Evolutionary conservation across 2,329 filamentous ascomycete species (phyloP), one percentile per base, ranked within the genome.

Genomic region (Mycogone perniciosa): DNA sequence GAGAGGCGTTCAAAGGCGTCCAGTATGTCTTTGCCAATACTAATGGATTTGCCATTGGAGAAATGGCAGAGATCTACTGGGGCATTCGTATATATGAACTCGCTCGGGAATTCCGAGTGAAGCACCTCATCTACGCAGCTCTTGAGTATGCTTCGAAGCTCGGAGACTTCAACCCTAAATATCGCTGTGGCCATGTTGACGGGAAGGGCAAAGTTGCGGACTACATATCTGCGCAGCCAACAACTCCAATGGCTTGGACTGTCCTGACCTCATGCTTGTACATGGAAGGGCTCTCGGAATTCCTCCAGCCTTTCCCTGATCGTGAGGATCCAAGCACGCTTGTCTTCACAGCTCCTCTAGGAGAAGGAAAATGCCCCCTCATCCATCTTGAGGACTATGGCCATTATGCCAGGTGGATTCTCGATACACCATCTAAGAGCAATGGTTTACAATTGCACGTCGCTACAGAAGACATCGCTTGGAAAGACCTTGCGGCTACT

Each of bases 11-110:
- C n/a, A n/a, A 33, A 6, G 45, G 45, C 35, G 35, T 31, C 29
- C 7, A 31, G 6, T 33, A 33, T 5, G 26, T 47, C 9, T 47
- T 47, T 39, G 45, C 33, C 35, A 47, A 47, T 4, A 47, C 45
- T 2, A 47, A 47, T n/a, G 45, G 45, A 4, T 33, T 47, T 47
- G 45, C 45, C 4, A 47, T 39, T 7, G 45, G 45, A n/a, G 45
- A 47, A 47, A 47, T 35, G 45, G 45, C 45, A 0, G 45, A 47
- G 45, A 31, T 47, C 1, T 47, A 47, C 7, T 47, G 45, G 45
- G 45, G 45, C 5, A 47, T 47, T 27, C 45, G 45, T 6, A 20
- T 47, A 6, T 47, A 47, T 40, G 45, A 47, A 40, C 9, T 47
- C 3, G 31, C 45, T 8, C 35, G 45, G 10, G 45, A 47, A 40